Evolutionary conservation across 257 asterid species (phyloP).

Genomic region (Solanum paucissectum): DNA sequence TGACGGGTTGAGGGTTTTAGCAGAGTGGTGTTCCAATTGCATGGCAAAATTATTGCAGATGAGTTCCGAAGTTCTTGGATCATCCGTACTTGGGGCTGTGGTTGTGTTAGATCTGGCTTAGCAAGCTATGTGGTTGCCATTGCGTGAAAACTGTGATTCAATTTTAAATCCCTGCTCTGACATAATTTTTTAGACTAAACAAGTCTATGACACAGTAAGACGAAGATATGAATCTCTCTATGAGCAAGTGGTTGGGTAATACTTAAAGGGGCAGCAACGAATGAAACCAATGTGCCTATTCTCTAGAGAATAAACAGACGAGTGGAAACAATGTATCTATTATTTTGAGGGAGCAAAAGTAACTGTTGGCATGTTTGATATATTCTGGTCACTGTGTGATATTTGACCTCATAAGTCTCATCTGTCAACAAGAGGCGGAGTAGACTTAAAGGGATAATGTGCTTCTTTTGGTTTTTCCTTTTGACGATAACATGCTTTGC

Average conservation of each 20-base stretch:
- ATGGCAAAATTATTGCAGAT: not conserved
- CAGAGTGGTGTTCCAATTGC: not conserved
- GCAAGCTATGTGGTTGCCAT: not conserved
- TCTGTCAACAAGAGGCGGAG: not conserved
- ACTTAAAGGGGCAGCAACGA: not conserved
- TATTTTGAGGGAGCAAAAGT: not conserved
- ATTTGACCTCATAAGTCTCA: not conserved
- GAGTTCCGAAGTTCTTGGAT: not conserved
- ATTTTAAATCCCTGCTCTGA: not conserved
- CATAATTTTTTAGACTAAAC: not conserved
- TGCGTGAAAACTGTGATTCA: not conserved
- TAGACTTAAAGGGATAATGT: not conserved
- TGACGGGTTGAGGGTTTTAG: not conserved
- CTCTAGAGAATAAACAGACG: too few relatives aligned
- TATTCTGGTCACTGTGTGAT: not conserved
- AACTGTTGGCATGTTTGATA: not conserved
- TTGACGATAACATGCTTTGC: not conserved
- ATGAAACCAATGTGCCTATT: not conserved
- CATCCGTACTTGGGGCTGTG: not conserved
- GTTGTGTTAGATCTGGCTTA: not conserved
- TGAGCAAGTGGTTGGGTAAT: not conserved
- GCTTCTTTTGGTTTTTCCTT: not conserved
- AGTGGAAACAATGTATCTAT: not conserved
- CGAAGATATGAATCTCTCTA: not conserved
- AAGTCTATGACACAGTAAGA: accelerated